These are phyloP conservation scores for Henckelia pumila DNA, from an alignment of 257 asterid species.

Conservation along the genomic window DNA sequence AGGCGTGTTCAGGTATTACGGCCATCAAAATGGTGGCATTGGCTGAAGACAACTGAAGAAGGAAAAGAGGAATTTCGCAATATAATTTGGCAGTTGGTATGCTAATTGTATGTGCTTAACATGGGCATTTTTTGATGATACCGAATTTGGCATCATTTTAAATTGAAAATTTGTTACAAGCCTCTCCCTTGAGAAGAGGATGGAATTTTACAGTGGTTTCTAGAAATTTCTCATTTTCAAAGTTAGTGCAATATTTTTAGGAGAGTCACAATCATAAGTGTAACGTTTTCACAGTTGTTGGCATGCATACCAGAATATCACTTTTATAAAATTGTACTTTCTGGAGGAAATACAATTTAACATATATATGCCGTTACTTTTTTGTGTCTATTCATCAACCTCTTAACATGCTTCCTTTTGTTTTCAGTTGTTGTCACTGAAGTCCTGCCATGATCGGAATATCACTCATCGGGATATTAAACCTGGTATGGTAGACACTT, in stretches of 20 bases:
- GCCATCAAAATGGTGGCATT: slow-evolving; percentile 98
- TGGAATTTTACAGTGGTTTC: too few species aligned
- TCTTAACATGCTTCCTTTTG: slow-evolving; percentile 26
- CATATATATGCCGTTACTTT: background rate
- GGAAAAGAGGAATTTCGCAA: slow-evolving; percentile 85
- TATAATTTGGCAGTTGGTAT: slow-evolving; percentile 87
- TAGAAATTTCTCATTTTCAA: too few species aligned
- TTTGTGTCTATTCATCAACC: slow-evolving; percentile 5
- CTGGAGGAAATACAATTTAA: too few species aligned
- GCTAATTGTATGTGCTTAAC: slow-evolving; percentile 21
- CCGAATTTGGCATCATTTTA: background rate
- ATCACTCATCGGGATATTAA: slow-evolving; percentile 96
- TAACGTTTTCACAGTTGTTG: too few species aligned
- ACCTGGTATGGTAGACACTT: slow-evolving; percentile 65
- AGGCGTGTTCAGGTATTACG: slow-evolving; percentile 82
- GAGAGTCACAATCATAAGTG: too few species aligned
- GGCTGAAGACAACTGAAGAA: slow-evolving; percentile 89
- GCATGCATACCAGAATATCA: background rate
- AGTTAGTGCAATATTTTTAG: too few species aligned
- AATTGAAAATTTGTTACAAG: background rate
- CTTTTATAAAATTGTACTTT: too few species aligned
- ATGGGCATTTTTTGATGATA: slow-evolving; percentile 19
- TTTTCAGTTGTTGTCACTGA: slow-evolving; percentile 80
- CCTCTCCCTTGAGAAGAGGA: too few species aligned
- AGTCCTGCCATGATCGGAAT: slow-evolving; percentile 91